Base-by-base conservation (phyloP, 179 eudicot species). In the Amaranthus tricolor region DNA sequence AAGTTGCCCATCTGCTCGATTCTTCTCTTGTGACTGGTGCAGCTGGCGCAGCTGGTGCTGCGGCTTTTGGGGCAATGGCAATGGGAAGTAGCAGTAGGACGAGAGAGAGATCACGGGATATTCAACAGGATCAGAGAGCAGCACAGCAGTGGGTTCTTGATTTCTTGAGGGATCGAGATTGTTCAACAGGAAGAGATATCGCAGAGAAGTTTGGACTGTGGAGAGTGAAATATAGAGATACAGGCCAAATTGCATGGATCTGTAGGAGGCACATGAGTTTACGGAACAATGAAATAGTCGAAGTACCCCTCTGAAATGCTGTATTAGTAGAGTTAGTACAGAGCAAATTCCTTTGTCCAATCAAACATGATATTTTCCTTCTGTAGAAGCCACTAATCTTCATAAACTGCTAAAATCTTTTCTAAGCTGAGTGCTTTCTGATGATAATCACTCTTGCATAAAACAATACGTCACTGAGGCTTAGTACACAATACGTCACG, bases 81-180 rank as follows among this genome's bases (percentile, higher is more conserved):
- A 19, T 84, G 52, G 88, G 82, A 21, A 80, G 85, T 13, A 76
- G 79, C 65, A 78, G 86, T 74, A 50, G 72, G 6, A 78, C 72
- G 52, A 85, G 89, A 80, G 90, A 70, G 89, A 91, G 74, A 78
- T 87, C 63, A 85, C 59, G 72, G 31, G 56, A 68, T 52, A 68
- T 68, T 19, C 47, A 68, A 20, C 72, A 92, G 75, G 98, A 95
- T 62, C 93, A 82, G 73, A 87, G 78, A 76, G 85, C 90, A 62
- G 99, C 99, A 58, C 99, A 89, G 61, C 91, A 95, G 74, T 95
- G 99, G 99, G 82, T 95, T 58, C 66, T 95, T 52, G 99, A 95
- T 60, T 95, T 90, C 79, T 75, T 95, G 68, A 90, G 99, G 82
- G 97, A 93, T 10, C 82, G 83, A 50, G 77, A 79, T 65, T 95